phyloP scores from a whole-genome alignment of 805 yeast species.

The Metschnikowia kunwiensis region DNA sequence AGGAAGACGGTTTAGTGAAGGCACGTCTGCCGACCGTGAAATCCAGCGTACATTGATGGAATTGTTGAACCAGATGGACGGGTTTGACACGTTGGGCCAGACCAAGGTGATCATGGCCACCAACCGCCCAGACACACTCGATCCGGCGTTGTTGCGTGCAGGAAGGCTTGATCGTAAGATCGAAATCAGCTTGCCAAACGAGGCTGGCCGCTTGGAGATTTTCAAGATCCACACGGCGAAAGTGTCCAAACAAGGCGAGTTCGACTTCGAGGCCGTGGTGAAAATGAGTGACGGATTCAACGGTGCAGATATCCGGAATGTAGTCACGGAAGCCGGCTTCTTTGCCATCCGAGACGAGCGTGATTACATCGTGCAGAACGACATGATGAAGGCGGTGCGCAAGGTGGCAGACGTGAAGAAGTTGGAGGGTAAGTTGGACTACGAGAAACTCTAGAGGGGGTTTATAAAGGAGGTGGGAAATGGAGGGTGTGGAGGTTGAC shows the following conservation, averaged over 20 bases:
- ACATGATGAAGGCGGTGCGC: conserved; percentile 95
- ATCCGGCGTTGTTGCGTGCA: conserved; percentile 95
- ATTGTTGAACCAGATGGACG: conserved; percentile 96
- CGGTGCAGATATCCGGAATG: conserved; percentile 97
- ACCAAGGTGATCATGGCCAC: conserved; percentile 99
- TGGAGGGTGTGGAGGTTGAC: no score
- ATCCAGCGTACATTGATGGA: conserved; percentile 98
- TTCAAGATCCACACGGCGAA: conserved; percentile 88
- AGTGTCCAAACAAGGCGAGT: conserved; percentile 88
- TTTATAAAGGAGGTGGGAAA: neutral
- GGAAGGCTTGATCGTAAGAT: conserved; percentile 96
- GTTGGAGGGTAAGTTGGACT: conserved; percentile 92
- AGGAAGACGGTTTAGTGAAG: conserved; percentile 95
- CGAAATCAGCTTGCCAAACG: conserved; percentile 94
- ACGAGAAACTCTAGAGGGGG: conserved; percentile 70
- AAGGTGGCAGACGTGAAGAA: conserved; percentile 96
- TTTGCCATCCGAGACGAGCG: conserved; percentile 97
- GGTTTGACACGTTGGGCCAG: conserved; percentile 93
- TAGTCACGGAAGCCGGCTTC: conserved; percentile 97
- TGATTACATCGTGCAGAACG: conserved; percentile 89
- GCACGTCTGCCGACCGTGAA: conserved; percentile 98
- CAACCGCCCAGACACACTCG: conserved; percentile 97
- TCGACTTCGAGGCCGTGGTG: conserved; percentile 94
- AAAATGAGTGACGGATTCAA: conserved; percentile 99
- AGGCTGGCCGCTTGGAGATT: conserved; percentile 89